phyloP scores from a whole-genome alignment of 2,329 filamentous ascomycete species.

The Venturia asperata region DNA sequence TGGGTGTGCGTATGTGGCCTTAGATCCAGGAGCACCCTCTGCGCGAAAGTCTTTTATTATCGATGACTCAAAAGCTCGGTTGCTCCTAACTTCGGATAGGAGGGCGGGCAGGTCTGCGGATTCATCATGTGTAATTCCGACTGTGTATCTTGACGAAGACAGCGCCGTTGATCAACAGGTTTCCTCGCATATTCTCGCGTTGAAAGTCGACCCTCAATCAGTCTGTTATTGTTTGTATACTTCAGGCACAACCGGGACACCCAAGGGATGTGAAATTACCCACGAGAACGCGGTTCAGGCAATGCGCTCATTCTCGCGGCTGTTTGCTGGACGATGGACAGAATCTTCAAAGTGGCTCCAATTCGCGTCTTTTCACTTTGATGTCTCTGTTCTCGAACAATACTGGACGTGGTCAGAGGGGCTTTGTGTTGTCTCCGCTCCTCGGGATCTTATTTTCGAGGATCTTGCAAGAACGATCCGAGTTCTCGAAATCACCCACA shows the following conservation, averaged over 20 bases:
- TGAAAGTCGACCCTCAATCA: slow-evolving; percentile 20
- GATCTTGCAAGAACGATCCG: slow-evolving; percentile 69
- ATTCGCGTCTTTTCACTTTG: slow-evolving; percentile 91
- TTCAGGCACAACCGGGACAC: slow-evolving; percentile 79
- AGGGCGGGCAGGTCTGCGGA: background rate
- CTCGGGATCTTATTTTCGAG: slow-evolving; percentile 76
- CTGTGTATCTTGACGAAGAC: slow-evolving; percentile 43
- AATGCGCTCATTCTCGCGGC: slow-evolving; percentile 74
- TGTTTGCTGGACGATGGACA: slow-evolving; percentile 72
- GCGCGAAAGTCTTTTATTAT: slow-evolving; percentile 73
- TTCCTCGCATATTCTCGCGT: slow-evolving; percentile 31
- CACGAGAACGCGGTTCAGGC: slow-evolving; percentile 86
- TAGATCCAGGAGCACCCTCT: slow-evolving; percentile 66
- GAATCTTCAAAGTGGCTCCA: slow-evolving; percentile 73
- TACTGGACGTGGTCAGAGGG: slow-evolving; percentile 95
- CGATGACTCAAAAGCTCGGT: slow-evolving; percentile 59
- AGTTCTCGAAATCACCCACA: slow-evolving; percentile 71
- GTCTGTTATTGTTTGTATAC: slow-evolving; percentile 22
- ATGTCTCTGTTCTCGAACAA: slow-evolving; percentile 87
- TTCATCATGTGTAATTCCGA: slow-evolving; percentile 27
- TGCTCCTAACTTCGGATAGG: slow-evolving; percentile 44
- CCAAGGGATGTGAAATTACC: slow-evolving; percentile 81
- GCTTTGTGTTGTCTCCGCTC: slow-evolving; percentile 74
- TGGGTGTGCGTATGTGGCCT: slow-evolving; percentile 71
- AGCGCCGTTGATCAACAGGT: slow-evolving; percentile 31